A percentile compares a stretch with the other conserved stretches of the same genome.
phyloP scores from a whole-genome alignment of 805 yeast species.

The Ogataea ganodermae region DNA sequence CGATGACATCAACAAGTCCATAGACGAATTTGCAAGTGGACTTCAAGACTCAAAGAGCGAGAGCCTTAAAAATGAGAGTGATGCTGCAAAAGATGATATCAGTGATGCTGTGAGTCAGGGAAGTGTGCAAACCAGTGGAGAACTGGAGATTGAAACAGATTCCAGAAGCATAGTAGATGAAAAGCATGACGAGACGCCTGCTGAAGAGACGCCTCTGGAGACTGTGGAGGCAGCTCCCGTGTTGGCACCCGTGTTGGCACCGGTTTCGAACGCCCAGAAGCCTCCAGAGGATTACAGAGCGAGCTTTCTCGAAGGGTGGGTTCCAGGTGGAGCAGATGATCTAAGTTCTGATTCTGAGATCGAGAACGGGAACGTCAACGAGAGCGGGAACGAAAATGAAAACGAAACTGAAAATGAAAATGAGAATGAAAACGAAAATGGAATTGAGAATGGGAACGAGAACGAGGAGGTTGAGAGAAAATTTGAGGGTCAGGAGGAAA shows the following conservation, averaged over 20 bases:
- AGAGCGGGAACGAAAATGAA: not conserved
- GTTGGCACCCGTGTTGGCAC: not conserved
- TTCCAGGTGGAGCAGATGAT: slow-evolving; percentile 5
- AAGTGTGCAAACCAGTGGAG: not conserved
- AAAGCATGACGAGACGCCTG: not conserved
- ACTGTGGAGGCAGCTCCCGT: not conserved
- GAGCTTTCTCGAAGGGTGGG: slow-evolving; percentile 5
- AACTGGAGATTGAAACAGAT: not conserved
- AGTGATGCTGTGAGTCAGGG: not conserved
- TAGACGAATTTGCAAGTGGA: slow-evolving; percentile 21
- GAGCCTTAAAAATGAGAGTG: too few species aligned
- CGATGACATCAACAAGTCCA: slow-evolving; percentile 19
- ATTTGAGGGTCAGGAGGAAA: not conserved
- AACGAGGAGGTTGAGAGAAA: not conserved
- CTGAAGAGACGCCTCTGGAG: too few species aligned
- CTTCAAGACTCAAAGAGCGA: slow-evolving; percentile 2
- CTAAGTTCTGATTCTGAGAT: not conserved
- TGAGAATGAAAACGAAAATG: not conserved
- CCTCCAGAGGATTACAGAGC: not conserved
- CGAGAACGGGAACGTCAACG: not conserved
- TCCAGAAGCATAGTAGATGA: not conserved
- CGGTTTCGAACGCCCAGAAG: not conserved
- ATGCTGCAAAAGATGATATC: not conserved
- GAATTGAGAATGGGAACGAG: not conserved
- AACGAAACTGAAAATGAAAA: not conserved